Evolutionary conservation across 2,329 filamentous ascomycete species (phyloP), one percentile per base, ranked within the genome.

Genomic region (Fusarium keratoplasticum): DNA sequence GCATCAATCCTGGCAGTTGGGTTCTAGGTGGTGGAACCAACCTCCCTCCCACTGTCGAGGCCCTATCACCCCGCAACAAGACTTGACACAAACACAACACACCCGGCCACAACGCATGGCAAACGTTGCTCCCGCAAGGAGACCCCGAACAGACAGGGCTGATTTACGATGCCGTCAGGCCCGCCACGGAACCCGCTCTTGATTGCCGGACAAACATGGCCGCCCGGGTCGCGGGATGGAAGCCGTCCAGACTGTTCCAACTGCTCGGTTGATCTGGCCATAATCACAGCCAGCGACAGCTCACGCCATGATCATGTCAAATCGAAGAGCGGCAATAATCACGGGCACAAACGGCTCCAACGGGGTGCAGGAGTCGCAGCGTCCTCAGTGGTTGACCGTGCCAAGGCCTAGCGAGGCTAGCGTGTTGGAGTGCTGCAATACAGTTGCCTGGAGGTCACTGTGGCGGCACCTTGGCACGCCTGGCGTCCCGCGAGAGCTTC

Each of bases 251-350:
- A 40, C 38, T 66, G 47, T 42, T 69, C 61, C 60, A 59, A 60
- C 54, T 60, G 47, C 50, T 71, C 29, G 31, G 54, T 72, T 62
- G 47, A 67, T 69, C 71, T 75, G 66, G 47, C 62, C 71, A 75
- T 69, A 40, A 54, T 55, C 33, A 14, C 55, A 52, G 14, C 54
- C 14, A 27, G 27, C 25, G 42, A 59, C 22, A 33, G 50, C 74
- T 76, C 76, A 76, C 67, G 73, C 71, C 72, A 77, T 76, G 31
- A 76, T 78, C 67, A 67, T 76, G 62, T 40, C 67, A 64, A 69
- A 38, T 63, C 66, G 31, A 59, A 47, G 47, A 22, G 64, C 71
- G 72, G 74, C 69, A 75, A 70, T 72, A 66, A 58, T 64, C 65
- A 63, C 65, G 74, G 66, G 42, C 62, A 68, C 57, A 64, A 64